phyloP scores from a whole-genome alignment of 345 rosid genomes.

The Alliaria petiolata region DNA sequence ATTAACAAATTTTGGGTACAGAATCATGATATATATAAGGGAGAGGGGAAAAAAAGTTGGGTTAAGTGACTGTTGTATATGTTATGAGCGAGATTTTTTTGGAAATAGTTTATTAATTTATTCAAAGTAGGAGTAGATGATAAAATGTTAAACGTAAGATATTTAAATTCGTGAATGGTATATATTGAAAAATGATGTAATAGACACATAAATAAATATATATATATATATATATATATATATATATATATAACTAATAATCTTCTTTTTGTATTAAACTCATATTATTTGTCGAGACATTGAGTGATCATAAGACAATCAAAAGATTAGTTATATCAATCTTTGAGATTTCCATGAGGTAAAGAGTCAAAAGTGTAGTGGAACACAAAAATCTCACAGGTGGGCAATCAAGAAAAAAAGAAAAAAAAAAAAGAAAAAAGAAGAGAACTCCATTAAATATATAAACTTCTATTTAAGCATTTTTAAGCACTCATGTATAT shows the following conservation, averaged over 20 bases:
- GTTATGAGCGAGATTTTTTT: not conserved
- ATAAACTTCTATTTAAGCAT: slow-evolving; percentile 1
- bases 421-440: no score
- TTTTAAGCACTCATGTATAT: not conserved
- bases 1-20: not conserved
- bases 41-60: not conserved
- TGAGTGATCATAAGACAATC: slow-evolving; percentile 24
- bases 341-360: slow-evolving; percentile 33
- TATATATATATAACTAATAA: not conserved
- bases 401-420: not conserved
- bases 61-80: not conserved
- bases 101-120: no score
- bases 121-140: no score
- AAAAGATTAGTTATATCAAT: slow-evolving; percentile 15
- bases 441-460: slow-evolving; percentile 24
- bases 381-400: slow-evolving; percentile 23
- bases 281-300: not conserved
- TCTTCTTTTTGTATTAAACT: not conserved
- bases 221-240: no score
- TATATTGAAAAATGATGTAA: not conserved
- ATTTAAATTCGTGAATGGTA: not conserved
- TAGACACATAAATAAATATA: no score
- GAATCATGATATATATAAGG: not conserved
- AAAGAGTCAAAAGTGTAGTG: slow-evolving; percentile 33
- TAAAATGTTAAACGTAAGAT: not conserved